Evolutionary conservation across 148 eudicot species (phyloP).

Genomic region (Gaultheria prostrata): DNA sequence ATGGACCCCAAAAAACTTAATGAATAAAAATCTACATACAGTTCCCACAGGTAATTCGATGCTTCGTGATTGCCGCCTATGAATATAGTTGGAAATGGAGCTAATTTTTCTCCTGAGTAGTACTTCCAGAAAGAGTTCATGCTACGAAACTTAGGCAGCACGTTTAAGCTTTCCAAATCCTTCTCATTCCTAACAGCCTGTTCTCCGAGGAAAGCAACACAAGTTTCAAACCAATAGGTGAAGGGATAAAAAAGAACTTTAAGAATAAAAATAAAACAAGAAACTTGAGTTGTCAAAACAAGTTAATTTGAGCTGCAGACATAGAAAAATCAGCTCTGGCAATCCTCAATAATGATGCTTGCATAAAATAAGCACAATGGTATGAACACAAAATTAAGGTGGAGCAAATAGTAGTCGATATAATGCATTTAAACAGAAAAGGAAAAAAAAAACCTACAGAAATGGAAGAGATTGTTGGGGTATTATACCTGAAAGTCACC

Average conservation of each 20-base stretch:
- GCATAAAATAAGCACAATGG: neutral
- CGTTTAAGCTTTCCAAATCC: conserved; percentile 84
- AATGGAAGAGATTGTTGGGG: neutral
- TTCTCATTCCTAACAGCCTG: conserved; percentile 96
- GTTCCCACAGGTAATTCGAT: conserved; percentile 94
- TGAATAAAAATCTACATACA: conserved; percentile 52
- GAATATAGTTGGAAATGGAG: conserved; percentile 93
- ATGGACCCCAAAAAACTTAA: neutral
- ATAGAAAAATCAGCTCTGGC: neutral
- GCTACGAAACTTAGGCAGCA: conserved; percentile 57
- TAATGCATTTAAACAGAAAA: neutral
- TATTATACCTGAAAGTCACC: conserved; percentile 86
- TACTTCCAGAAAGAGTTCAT: conserved; percentile 98
- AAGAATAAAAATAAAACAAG: neutral
- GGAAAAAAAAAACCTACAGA: too few relatives aligned
- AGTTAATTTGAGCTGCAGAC: neutral
- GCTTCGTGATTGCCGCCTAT: conserved; percentile 99
- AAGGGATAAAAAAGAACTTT: neutral
- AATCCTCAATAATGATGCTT: neutral
- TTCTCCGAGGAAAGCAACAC: neutral
- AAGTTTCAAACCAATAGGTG: neutral
- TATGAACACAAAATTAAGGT: neutral
- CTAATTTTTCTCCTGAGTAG: conserved; percentile 86
- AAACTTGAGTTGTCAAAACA: neutral
- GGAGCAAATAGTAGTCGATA: neutral